A percentile compares a stretch with the other conserved stretches of the same genome.
Conservation (phyloP, 2,329 filamentous ascomycete genomes). For the Fusarium verrucosum region DNA sequence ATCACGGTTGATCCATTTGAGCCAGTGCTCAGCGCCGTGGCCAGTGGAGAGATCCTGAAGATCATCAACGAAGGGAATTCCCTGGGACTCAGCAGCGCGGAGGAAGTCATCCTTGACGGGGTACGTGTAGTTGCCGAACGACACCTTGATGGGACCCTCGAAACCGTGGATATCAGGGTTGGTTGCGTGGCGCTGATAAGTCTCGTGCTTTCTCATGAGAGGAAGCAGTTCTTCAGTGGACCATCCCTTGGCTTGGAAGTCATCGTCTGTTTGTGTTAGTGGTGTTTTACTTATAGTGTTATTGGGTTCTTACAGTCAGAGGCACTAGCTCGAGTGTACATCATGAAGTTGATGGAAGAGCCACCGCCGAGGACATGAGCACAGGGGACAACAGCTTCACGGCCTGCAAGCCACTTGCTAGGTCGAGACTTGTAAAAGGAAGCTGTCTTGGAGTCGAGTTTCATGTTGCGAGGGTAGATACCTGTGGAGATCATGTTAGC, state of each 20-base stretch:
- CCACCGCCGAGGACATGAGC: constrained; percentile 77
- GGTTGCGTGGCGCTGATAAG: constrained; percentile 73
- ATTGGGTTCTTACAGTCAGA: constrained; percentile 33
- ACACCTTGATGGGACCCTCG: constrained; percentile 83
- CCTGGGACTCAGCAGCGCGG: constrained; percentile 75
- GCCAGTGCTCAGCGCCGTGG: constrained; percentile 81
- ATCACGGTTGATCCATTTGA: constrained; percentile 83
- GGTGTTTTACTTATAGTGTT: not conserved
- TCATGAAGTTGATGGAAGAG: constrained; percentile 82
- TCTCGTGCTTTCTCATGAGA: constrained; percentile 83
- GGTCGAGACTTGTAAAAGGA: constrained; percentile 83
- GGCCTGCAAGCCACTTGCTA: constrained; percentile 75
- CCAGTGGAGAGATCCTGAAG: constrained; percentile 75
- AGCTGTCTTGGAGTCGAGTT: constrained; percentile 81
- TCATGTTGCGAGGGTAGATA: constrained; percentile 81
- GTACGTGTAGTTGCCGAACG: constrained; percentile 82
- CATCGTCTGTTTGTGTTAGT: constrained; percentile 56
- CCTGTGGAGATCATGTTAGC: too few species aligned
- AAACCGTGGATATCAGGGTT: constrained; percentile 77
- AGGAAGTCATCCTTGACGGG: constrained; percentile 86
- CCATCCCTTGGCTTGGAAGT: constrained; percentile 84
- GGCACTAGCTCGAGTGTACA: constrained; percentile 50
- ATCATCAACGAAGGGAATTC: constrained; percentile 78
- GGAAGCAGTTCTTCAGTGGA: constrained; percentile 78
- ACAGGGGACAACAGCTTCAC: constrained; percentile 77